Base-by-base conservation (phyloP, 2,329 filamentous ascomycete genomes). In the Xylariaceae sp. region DNA sequence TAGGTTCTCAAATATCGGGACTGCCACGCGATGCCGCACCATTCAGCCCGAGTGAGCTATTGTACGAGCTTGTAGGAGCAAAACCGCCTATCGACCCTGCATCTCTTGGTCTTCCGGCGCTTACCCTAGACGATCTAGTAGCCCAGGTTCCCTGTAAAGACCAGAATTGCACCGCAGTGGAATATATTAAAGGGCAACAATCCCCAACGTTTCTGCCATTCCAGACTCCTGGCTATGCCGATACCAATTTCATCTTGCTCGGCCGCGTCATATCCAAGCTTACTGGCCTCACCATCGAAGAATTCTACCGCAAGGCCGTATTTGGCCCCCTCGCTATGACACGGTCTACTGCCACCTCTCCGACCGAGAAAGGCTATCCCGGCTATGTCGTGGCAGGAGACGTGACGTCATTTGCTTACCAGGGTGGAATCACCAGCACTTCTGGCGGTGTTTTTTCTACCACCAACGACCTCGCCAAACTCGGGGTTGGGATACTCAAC, bases 401-500 rank as follows among this genome's bases (percentile, higher is more conserved):
- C 7, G 12, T 29, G 1, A 18, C 23, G 2, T 51, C 1, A 2
- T 66, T 66, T 40, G 52, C 59, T 0, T 37, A 21, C 10, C 46
- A 59, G 20, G 60, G 60, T 20, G 62, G 56, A 10, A 59, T 65
- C 44, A 59, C 60, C 14, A 50, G 44, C 16, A 57, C 64, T 9
- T 64, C 70, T 9, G 73, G 67, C 9, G 72, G 71, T 1, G 44
- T 74, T 12, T 75, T 72, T 62, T 67, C 68, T 20, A 70, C 68
- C 1, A 61, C 68, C 6, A 69, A 67, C 48, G 74, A 77, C 57
- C 57, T 77, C 10, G 65, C 73, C 16, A 64, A 60, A 14, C 63
- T 75, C n/a, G 75, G 75, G 7, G 65, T 68, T 44, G 68, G 73
- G 20, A 77, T 78, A 29, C 64, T 77, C 2, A 67, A 70, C 44